phyloP scores from a whole-genome alignment of 2,329 filamentous ascomycete genomes.

The Mycosphaerella sp. region DNA sequence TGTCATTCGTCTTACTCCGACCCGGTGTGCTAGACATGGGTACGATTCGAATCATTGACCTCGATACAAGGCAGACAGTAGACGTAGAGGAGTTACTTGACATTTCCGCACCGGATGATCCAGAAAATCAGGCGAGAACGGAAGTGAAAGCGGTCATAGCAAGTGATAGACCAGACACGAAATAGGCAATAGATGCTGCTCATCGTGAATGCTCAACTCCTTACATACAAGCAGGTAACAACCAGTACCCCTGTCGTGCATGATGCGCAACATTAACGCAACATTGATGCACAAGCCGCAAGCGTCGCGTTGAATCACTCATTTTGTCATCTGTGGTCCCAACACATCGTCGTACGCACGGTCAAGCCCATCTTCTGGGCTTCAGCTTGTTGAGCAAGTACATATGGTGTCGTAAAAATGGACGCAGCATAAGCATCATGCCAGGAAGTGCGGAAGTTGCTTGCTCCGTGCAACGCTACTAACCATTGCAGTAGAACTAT shows the following conservation, averaged over 20 bases:
- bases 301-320: neutral
- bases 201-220: neutral
- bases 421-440: neutral
- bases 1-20: slow-evolving; percentile 63
- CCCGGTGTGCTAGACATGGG: slow-evolving; percentile 66
- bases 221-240: slow-evolving; percentile 1
- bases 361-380: too few relatives aligned
- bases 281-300: too few relatives aligned
- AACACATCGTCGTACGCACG: neutral
- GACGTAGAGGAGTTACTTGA: slow-evolving; percentile 70
- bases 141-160: neutral
- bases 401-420: too few relatives aligned
- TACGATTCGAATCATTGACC: slow-evolving; percentile 65
- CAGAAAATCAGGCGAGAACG: neutral
- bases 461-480: neutral
- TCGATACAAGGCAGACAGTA: slow-evolving; percentile 68
- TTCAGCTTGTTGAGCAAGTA: too few relatives aligned
- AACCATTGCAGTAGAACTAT: neutral
- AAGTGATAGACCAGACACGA: neutral
- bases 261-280: neutral
- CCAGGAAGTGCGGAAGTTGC: neutral
- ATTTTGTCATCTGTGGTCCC: neutral
- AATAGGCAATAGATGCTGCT: neutral
- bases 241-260: slow-evolving; percentile 1
- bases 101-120: slow-evolving; percentile 44